Percentiles rank a stretch among this genome's conserved stretches.
Conservation (phyloP, 2,329 filamentous ascomycete species). For the Exserohilum rostratum region DNA sequence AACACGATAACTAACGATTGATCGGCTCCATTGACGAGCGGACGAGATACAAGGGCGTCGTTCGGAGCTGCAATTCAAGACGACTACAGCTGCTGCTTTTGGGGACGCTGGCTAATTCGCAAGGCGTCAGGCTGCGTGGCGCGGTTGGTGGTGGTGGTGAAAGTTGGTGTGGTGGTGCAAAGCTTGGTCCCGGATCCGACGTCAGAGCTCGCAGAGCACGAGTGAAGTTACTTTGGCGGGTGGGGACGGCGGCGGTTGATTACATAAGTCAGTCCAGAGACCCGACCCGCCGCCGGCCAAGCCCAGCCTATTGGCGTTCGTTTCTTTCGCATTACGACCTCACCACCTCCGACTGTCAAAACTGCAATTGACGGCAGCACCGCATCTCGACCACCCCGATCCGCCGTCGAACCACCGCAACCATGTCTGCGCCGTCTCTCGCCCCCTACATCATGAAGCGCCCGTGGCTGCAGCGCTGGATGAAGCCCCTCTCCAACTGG, state of each 20-base stretch:
- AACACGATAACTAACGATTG: constrained; percentile 50
- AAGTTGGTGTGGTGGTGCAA: constrained; percentile 6
- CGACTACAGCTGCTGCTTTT: not conserved
- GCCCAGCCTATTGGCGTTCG: constrained; percentile 25
- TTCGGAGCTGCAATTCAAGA: not conserved
- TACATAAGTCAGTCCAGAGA: constrained; percentile 1
- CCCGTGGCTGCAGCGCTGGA: constrained; percentile 80
- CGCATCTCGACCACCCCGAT: constrained; percentile 26
- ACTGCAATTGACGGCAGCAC: constrained; percentile 37
- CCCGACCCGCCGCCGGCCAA: constrained; percentile 13
- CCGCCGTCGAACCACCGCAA: constrained; percentile 34
- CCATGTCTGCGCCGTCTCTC: constrained; percentile 74
- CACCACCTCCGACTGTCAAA: constrained; percentile 25
- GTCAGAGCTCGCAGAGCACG: constrained; percentile 22
- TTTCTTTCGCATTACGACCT: constrained; percentile 29
- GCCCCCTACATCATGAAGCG: constrained; percentile 79
- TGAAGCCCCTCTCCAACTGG: constrained; percentile 85
- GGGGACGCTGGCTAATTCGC: constrained; percentile 5
- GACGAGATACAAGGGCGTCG: constrained; percentile 7
- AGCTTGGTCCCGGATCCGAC: constrained; percentile 16
- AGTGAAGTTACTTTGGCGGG: constrained; percentile 18
- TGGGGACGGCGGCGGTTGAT: constrained; percentile 16
- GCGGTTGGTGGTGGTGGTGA: not conserved
- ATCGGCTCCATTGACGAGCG: constrained; percentile 50
- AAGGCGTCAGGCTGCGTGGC: not conserved